phyloP scores from a whole-genome alignment of 306 rosid species.

The Acmispon strigosus region DNA sequence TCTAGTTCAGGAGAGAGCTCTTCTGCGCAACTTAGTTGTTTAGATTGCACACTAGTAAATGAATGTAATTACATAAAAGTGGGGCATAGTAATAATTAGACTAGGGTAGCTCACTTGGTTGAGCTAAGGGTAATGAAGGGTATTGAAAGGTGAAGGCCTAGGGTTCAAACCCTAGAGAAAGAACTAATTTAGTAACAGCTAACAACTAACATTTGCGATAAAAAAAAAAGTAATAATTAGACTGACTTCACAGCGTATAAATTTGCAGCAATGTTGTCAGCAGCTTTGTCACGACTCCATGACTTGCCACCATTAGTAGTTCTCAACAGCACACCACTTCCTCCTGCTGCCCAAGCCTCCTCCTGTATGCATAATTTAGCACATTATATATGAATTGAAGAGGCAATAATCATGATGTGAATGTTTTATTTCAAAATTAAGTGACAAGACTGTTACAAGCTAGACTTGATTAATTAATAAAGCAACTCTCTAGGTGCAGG shows the following conservation, averaged over 20 bases:
- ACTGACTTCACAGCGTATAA: slow-evolving; percentile 92
- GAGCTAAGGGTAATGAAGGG: too few species aligned
- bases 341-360: slow-evolving; percentile 99
- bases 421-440: neutral
- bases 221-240: slow-evolving; percentile 7
- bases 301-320: slow-evolving; percentile 91
- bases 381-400: neutral
- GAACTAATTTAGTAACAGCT: too few species aligned
- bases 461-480: slow-evolving; percentile 5
- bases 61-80: neutral
- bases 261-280: slow-evolving; percentile 95
- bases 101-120: too few species aligned
- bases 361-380: slow-evolving; percentile 43
- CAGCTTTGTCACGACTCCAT: slow-evolving; percentile 96
- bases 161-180: too few species aligned
- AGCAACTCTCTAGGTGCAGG: slow-evolving; percentile 5
- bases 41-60: neutral
- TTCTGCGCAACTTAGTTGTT: slow-evolving; percentile 2
- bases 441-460: neutral
- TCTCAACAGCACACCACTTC: slow-evolving; percentile 86
- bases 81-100: slow-evolving; percentile 12
- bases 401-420: neutral
- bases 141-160: too few species aligned
- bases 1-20: too few species aligned
- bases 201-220: too few species aligned